Evolutionary conservation across 352 stramenopile species (phyloP).

Genomic region (Globisporangium barbulae): DNA sequence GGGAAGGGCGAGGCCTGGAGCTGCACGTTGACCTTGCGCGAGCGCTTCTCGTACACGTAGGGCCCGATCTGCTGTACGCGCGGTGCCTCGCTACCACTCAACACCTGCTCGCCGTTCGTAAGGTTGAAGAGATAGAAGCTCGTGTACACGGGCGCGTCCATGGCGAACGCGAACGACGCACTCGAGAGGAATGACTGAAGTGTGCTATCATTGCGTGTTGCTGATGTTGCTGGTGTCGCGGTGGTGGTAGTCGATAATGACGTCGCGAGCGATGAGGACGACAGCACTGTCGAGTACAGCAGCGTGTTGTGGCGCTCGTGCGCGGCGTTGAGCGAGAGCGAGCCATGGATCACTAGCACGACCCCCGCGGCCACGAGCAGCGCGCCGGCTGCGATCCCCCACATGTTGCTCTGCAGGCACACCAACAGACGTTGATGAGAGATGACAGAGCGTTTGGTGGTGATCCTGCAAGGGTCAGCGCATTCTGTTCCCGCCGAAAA

Average conservation of each 20-base stretch:
- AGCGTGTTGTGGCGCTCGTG: constrained; percentile 5
- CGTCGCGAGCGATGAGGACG: not conserved
- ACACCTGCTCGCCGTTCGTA: constrained; percentile 46
- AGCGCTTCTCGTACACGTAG: constrained; percentile 65
- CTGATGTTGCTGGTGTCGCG: not conserved
- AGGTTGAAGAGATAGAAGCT: constrained; percentile 78
- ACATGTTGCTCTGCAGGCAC: constrained; percentile 15
- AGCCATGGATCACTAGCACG: constrained; percentile 24
- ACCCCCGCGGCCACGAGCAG: constrained; percentile 22
- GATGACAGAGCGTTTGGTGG: not conserved
- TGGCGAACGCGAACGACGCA: constrained; percentile 33
- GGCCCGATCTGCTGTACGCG: constrained; percentile 50
- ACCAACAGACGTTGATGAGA: not conserved
- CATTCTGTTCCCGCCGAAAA: not conserved
- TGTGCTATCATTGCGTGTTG: constrained; percentile 4
- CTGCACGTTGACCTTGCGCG: constrained; percentile 52
- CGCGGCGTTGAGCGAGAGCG: constrained; percentile 23
- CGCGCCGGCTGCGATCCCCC: constrained; percentile 21
- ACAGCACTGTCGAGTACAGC: constrained; percentile 15
- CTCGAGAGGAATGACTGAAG: constrained; percentile 20
- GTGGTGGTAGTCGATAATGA: constrained; percentile 1
- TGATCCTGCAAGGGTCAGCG: not conserved
- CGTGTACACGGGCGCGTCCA: constrained; percentile 46
- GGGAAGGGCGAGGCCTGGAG: constrained; percentile 23
- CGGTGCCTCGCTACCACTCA: constrained; percentile 27